Percentiles rank a stretch among this genome's conserved stretches.
phyloP scores from a whole-genome alignment of 306 rosid genomes.

The Sphenostylis stenocarpa region DNA sequence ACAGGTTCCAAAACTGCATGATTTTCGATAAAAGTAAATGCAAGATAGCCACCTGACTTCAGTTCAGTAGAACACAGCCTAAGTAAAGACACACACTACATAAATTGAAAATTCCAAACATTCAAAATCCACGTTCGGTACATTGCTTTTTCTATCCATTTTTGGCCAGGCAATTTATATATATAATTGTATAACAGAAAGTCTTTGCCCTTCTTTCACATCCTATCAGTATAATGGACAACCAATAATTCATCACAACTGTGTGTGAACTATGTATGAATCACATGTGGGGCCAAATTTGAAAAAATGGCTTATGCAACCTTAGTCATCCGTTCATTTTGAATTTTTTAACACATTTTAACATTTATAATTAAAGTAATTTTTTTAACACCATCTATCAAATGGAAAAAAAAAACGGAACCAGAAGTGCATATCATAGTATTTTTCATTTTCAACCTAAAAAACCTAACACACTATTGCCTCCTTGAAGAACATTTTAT shows the following conservation, averaged over 20 bases:
- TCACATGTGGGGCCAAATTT: background rate
- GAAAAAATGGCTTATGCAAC: background rate
- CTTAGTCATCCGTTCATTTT: too few species aligned
- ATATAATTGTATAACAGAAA: background rate
- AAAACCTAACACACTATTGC: too few species aligned
- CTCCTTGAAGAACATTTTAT: too few species aligned
- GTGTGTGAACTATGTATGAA: conserved; percentile 2
- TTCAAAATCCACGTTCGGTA: background rate
- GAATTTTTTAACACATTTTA: too few species aligned
- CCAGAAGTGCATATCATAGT: too few species aligned
- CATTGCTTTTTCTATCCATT: background rate
- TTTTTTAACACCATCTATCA: too few species aligned
- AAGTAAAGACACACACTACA: background rate
- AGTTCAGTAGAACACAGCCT: background rate
- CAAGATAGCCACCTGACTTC: conserved; percentile 22
- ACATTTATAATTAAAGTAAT: too few species aligned
- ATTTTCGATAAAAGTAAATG: conserved; percentile 28
- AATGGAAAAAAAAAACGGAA: too few species aligned
- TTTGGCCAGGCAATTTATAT: background rate
- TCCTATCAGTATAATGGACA: background rate
- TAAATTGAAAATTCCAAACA: background rate
- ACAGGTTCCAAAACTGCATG: conserved; percentile 14
- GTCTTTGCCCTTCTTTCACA: background rate
- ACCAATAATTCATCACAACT: background rate
- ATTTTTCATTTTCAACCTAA: too few species aligned